A percentile compares a stretch with the other conserved stretches of the same genome.
Evolutionary conservation across 2,329 filamentous ascomycete species (phyloP).

Genomic region (Ceratocystis alfenasii): DNA sequence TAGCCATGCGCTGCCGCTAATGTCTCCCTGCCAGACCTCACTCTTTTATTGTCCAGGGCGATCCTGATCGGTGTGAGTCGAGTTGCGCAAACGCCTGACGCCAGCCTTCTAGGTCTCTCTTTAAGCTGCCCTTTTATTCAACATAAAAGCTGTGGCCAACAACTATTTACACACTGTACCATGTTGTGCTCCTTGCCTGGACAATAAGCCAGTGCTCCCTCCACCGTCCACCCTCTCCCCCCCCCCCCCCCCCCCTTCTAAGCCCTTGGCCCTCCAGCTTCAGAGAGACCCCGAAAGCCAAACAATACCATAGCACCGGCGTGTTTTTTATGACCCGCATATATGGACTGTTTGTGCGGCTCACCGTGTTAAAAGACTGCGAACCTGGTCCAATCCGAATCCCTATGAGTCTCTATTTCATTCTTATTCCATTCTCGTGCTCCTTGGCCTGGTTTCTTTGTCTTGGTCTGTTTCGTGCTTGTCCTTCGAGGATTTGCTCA

Average conservation of each 20-base stretch:
- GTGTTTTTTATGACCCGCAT: neutral
- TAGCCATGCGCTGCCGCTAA: neutral
- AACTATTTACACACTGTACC: neutral
- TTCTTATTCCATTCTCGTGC: conserved; percentile 21
- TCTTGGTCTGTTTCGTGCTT: conserved; percentile 16
- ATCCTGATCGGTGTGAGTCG: neutral
- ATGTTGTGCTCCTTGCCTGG: conserved; percentile 7
- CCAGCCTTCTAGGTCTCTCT: conserved; percentile 7
- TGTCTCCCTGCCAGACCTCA: neutral
- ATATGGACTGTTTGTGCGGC: neutral
- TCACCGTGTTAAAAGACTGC: neutral
- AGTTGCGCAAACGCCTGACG: conserved; percentile 8
- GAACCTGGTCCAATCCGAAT: conserved; percentile 15
- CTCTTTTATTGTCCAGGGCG: neutral
- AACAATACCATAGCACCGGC: neutral
- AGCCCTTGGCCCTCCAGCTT: neutral
- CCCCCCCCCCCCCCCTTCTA: neutral
- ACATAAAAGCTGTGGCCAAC: conserved; percentile 3
- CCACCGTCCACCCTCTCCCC: neutral
- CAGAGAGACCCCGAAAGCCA: neutral
- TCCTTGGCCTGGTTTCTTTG: conserved; percentile 15
- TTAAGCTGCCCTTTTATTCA: conserved; percentile 6
- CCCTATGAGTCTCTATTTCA: conserved; percentile 21
- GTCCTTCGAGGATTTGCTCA: neutral
- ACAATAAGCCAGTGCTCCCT: neutral